phyloP scores from a whole-genome alignment of 2,329 filamentous ascomycete species.

The Hypoxylon sp. region DNA sequence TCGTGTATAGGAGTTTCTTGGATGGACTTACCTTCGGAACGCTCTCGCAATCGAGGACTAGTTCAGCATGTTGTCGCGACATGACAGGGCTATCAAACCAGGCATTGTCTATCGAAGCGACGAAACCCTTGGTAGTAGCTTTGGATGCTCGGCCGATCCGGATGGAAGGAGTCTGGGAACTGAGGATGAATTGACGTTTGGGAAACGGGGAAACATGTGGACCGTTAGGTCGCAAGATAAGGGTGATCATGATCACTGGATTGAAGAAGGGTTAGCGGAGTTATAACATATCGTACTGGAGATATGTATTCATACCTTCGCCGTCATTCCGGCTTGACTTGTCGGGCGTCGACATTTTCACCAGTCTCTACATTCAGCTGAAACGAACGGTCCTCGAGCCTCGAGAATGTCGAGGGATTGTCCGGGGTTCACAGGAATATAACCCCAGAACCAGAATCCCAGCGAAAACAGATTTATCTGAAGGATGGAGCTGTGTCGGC shows the following conservation, averaged over 20 bases:
- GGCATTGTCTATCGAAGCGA: constrained; percentile 66
- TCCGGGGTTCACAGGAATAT: constrained; percentile 18
- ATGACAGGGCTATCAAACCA: constrained; percentile 81
- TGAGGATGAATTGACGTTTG: constrained; percentile 54
- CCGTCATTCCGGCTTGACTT: constrained; percentile 23
- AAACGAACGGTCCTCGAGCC: constrained; percentile 11
- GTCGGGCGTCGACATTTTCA: constrained; percentile 33
- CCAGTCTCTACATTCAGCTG: neutral
- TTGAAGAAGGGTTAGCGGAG: constrained; percentile 9
- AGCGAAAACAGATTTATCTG: neutral
- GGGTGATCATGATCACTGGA: constrained; percentile 44
- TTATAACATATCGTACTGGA: neutral
- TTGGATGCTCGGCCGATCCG: constrained; percentile 64
- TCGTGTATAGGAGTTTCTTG: neutral
- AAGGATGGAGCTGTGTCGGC: neutral
- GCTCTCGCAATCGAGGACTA: constrained; percentile 61
- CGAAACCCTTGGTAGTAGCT: constrained; percentile 60
- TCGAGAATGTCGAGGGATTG: constrained; percentile 18
- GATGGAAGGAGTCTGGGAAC: constrained; percentile 44
- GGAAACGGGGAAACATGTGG: constrained; percentile 27
- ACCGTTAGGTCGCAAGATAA: constrained; percentile 38
- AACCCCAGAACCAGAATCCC: neutral
- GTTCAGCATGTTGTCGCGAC: constrained; percentile 76
- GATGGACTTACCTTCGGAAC: constrained; percentile 58
- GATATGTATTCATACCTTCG: constrained; percentile 36